phyloP scores from a whole-genome alignment of 805 yeast genomes.

The Danielozyma ontarioensis region DNA sequence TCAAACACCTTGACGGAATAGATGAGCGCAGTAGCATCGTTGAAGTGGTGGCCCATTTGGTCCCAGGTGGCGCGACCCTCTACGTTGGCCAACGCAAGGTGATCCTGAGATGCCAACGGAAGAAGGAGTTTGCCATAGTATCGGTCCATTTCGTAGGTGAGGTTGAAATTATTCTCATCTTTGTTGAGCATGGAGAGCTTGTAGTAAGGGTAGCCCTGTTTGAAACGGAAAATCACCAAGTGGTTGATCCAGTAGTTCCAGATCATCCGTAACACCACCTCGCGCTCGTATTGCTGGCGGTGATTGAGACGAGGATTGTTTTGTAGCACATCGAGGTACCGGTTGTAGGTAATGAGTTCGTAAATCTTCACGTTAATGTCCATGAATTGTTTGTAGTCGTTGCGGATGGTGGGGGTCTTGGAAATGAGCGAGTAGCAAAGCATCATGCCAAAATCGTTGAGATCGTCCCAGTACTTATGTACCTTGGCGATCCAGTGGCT shows the following conservation, averaged over 20 bases:
- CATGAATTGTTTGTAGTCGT: slow-evolving; percentile 6
- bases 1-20: slow-evolving; percentile 9
- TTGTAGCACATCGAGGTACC: slow-evolving; percentile 11
- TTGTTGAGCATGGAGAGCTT: slow-evolving; percentile 4
- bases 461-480: slow-evolving; percentile 18
- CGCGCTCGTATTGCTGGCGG: slow-evolving; percentile 19
- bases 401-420: slow-evolving; percentile 8
- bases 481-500: slow-evolving; percentile 16
- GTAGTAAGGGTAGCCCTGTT: slow-evolving; percentile 15
- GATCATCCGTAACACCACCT: slow-evolving; percentile 14
- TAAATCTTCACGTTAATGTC: slow-evolving; percentile 13
- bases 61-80: slow-evolving; percentile 7
- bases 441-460: slow-evolving; percentile 22
- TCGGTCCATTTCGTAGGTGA: slow-evolving; percentile 9
- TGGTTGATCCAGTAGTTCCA: slow-evolving; percentile 19
- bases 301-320: slow-evolving; percentile 2
- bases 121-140: slow-evolving; percentile 10
- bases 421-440: slow-evolving; percentile 15
- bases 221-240: slow-evolving; percentile 10
- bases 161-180: slow-evolving; percentile 4
- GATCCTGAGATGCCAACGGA: slow-evolving; percentile 11
- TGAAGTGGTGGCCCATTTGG: slow-evolving; percentile 2
- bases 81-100: slow-evolving; percentile 1
- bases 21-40: slow-evolving; percentile 7
- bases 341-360: slow-evolving; percentile 13